These are phyloP conservation scores for Oidiodendron maius DNA, from an alignment of 495 filamentous ascomycete genomes.

Conservation along the genomic window DNA sequence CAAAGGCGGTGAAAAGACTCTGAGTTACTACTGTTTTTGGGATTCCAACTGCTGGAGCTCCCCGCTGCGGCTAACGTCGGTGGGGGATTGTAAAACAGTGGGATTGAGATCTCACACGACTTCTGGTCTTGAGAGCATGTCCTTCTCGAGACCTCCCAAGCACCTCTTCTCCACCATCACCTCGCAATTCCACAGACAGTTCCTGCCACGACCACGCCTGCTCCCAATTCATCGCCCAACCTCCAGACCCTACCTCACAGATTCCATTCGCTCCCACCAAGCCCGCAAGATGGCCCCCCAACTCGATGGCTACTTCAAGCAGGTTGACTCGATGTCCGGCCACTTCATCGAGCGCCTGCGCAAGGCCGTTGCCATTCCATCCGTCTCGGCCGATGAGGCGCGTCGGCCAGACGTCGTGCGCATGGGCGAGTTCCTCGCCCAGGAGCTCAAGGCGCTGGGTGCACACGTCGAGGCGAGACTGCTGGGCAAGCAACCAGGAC, in stretches of 20 bases:
- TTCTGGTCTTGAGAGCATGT: background rate
- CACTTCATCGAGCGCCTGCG: conserved; percentile 89
- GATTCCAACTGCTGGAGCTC: no score
- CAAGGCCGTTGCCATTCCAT: conserved; percentile 92
- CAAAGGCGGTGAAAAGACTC: background rate
- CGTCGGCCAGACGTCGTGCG: conserved; percentile 85
- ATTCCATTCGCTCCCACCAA: conserved; percentile 36
- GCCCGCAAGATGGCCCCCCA: conserved; percentile 75
- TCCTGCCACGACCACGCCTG: background rate
- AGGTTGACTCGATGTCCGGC: conserved; percentile 78
- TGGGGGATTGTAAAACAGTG: no score
- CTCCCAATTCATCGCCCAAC: background rate
- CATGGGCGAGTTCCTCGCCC: conserved; percentile 90
- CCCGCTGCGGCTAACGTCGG: background rate
- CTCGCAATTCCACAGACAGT: background rate
- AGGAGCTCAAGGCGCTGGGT: conserved; percentile 75
- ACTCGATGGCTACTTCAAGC: conserved; percentile 76
- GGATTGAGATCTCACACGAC: background rate
- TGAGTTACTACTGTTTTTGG: no score
- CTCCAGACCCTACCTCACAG: conserved; percentile 43
- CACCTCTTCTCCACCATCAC: background rate
- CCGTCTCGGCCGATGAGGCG: conserved; percentile 84
- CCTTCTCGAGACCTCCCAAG: background rate
- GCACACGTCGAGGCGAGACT: conserved; percentile 78
- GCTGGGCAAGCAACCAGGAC: conserved; percentile 84